Base-by-base conservation (phyloP, 768 basidiomycete species). In the Boletus rubropictus region DNA sequence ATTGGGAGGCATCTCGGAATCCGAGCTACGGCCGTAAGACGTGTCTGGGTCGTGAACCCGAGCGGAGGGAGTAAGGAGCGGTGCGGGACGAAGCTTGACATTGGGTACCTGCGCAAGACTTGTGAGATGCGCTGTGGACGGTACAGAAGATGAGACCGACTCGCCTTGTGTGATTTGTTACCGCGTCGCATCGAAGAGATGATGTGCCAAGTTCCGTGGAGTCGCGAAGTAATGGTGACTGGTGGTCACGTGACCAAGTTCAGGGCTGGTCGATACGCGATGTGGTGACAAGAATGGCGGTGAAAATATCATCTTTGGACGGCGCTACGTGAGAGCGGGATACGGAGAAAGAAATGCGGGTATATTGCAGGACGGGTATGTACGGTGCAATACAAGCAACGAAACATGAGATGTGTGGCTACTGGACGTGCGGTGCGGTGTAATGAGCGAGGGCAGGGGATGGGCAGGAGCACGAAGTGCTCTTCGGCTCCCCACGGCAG, bases 51-150 rank as follows among this genome's bases (percentile, higher is more conserved):
- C 52, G 8, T 34, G 33, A 17, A 20, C 48, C 55, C 43, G 48
- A 0, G 42, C 18, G 1, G 38, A 59, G 58, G 51, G 49, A 59
- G 51, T 39, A 56, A 63, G 50, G 28, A 65, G 64, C 46, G 72
- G 73, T 11, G 79, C 80, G 3, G 87, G 87, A 17, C 88, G 80
- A 50, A 90, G 76, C 53, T 84, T 88, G 52, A 89, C 88, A 70
- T 84, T 85, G 3, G 88, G 87, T 14, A 90, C 86, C 87, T 89
- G 49, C 22, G 20, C 5, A 44, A 38, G n/a, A 15, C 9, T 33
- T 10, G 34, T 49, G 15, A 36, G 9, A 18, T 12, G 20, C 6
- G 21, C 6, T 20, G 17, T 15, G 8, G 33, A 22, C 4, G 0
- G 10, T 22, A 32, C 7, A 11, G 15, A 17, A 24, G 20, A 42